Percentiles rank a stretch among this genome's conserved stretches.
Evolutionary conservation across 192 early-diverging fungal genomes (phyloP).

Genomic region (Rhizophagus sp.): DNA sequence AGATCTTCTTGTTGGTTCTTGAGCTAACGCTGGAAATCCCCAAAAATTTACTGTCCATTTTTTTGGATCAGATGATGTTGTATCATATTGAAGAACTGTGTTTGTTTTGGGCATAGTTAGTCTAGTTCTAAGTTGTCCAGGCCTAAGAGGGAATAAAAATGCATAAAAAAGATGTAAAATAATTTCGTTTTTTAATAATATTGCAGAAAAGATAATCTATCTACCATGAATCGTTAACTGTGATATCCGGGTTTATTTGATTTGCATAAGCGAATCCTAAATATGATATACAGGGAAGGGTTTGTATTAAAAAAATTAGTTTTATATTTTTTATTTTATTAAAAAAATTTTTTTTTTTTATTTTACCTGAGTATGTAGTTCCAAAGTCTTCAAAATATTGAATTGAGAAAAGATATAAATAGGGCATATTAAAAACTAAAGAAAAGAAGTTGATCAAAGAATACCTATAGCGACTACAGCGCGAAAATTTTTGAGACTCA

Average conservation of each 20-base stretch:
- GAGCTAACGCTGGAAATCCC: constrained; percentile 5
- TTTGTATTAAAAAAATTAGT: background rate
- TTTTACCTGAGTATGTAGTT: background rate
- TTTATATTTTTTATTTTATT: background rate
- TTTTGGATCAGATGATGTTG: background rate
- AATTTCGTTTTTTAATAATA: background rate
- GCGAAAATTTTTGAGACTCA: background rate
- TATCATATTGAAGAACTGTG: constrained; percentile 22
- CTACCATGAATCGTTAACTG: background rate
- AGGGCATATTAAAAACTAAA: background rate
- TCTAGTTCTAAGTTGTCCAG: background rate
- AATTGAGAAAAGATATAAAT: background rate
- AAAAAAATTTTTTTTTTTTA: background rate
- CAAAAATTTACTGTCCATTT: background rate
- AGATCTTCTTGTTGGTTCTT: background rate
- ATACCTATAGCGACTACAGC: background rate
- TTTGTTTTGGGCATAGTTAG: background rate
- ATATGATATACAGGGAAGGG: background rate
- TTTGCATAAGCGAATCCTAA: background rate
- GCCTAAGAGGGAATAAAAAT: background rate
- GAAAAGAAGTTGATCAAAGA: background rate
- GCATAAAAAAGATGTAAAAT: background rate
- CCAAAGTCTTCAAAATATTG: background rate
- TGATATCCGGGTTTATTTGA: background rate
- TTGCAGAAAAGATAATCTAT: background rate